phyloP scores from a whole-genome alignment of 2,329 filamentous ascomycete genomes.

The Pseudomassariella vexata region DNA sequence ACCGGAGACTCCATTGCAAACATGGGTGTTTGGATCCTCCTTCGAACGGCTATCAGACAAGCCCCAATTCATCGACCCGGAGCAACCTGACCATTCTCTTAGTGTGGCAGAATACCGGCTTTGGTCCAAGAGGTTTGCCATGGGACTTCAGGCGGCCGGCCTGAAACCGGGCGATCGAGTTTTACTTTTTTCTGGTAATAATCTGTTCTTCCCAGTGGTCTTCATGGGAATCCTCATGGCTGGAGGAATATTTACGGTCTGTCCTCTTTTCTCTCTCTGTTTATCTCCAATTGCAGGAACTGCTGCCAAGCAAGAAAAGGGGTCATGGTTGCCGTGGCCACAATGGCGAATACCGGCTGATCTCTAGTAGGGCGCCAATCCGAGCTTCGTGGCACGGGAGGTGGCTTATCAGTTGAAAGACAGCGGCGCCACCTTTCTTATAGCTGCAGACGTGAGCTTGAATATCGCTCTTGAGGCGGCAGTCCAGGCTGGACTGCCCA shows the following conservation, averaged over 20 bases:
- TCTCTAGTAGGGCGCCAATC: conserved; percentile 74
- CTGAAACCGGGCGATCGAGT: conserved; percentile 64
- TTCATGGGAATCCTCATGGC: conserved; percentile 73
- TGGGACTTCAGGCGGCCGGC: conserved; percentile 59
- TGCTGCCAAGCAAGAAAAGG: no score
- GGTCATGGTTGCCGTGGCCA: no score
- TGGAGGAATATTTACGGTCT: conserved; percentile 70
- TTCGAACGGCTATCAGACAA: conserved; percentile 35
- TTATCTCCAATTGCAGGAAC: no score
- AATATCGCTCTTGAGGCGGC: conserved; percentile 64
- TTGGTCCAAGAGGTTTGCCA: conserved; percentile 66
- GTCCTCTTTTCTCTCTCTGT: no score
- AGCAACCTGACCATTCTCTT: conserved; percentile 60
- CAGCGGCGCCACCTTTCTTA: conserved; percentile 60
- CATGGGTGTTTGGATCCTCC: conserved; percentile 49
- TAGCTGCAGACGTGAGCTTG: conserved; percentile 56
- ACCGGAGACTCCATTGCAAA: conserved; percentile 44
- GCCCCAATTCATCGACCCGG: conserved; percentile 56
- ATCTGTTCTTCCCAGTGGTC: conserved; percentile 64
- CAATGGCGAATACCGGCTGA: no score
- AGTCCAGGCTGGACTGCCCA: conserved; percentile 46
- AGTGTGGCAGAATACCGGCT: conserved; percentile 60
- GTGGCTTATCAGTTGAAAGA: conserved; percentile 71
- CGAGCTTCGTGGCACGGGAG: conserved; percentile 63
- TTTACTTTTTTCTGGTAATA: conserved; percentile 68